Evolutionary conservation across 345 rosid genomes (phyloP).

Genomic region (Pelargonium nanum): DNA sequence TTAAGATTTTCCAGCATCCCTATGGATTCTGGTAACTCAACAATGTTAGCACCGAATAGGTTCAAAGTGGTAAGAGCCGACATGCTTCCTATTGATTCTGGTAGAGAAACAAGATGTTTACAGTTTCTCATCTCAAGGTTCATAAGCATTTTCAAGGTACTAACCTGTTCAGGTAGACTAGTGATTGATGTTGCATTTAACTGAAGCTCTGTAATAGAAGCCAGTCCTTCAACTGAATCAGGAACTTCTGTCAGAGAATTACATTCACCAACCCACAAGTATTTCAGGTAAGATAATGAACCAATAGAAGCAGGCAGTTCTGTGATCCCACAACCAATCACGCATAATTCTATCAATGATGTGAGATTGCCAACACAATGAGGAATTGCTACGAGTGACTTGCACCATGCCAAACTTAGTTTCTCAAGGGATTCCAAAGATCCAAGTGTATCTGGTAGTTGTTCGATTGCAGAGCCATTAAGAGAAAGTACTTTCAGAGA

Average conservation of each 20-base stretch:
- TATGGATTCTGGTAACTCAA: constrained; percentile 37
- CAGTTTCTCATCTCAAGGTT: constrained; percentile 26
- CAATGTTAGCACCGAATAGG: constrained; percentile 18
- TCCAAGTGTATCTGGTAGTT: constrained; percentile 29
- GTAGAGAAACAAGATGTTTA: constrained; percentile 14
- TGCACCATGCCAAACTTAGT: constrained; percentile 24
- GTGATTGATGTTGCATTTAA: constrained; percentile 19
- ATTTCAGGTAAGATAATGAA: constrained; percentile 24
- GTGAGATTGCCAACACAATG: constrained; percentile 27
- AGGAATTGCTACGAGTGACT: constrained; percentile 24
- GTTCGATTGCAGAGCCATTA: constrained; percentile 20
- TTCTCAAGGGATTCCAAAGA: constrained; percentile 27
- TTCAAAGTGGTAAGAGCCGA: constrained; percentile 20
- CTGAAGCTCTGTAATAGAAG: constrained; percentile 19
- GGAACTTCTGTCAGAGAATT: constrained; percentile 23
- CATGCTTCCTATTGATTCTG: constrained; percentile 33
- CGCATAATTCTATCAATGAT: constrained; percentile 16
- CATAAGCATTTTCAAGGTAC: constrained; percentile 26
- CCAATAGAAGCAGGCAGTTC: constrained; percentile 37
- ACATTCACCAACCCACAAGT: constrained; percentile 20
- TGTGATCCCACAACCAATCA: constrained; percentile 15
- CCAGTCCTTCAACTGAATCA: constrained; percentile 30
- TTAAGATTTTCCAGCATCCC: constrained; percentile 38
- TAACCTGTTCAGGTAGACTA: constrained; percentile 32
- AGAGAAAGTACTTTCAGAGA: constrained; percentile 33